Evolutionary conservation across 345 rosid genomes (phyloP), one percentile per base, ranked within the genome.

Genomic region (Acer negundo): DNA sequence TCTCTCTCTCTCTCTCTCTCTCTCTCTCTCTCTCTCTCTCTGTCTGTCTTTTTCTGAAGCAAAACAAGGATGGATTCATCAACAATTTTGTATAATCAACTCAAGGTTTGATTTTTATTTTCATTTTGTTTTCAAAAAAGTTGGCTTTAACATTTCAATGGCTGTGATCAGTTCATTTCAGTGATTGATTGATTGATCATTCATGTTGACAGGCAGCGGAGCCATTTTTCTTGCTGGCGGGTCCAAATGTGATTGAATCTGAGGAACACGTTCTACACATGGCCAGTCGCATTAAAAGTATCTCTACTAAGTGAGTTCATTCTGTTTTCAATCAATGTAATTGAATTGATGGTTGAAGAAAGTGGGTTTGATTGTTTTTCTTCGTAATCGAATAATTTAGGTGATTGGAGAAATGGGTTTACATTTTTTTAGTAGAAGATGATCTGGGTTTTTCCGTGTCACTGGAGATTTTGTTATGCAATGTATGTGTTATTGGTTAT

Each of bases 211-310:
- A 96, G 98, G 88, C 83, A 58, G 91, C 98, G 38, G 90, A 91
- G 11, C 97, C 98, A 5, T 94, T 96, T 82, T 96, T 96, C 88
- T 79, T 96, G 80, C 77, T 94, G 75, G 98, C 98, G 0, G 98
- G 98, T 66, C 98, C 95, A 76, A 94, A 92, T 90, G 99, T 94
- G 82, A 96, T 96, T 66, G 98, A 94, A 86, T 96, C 98, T 5
- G 98, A 96, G 79, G 95, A 96, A 68, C 98, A 96, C 78, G 80
- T 90, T 82, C 80, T 94, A 62, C 82, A 77, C 59, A 91, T 96
- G 97, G 98, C 98, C 64, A 86, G 81, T 44, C 89, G 87, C 80
- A 86, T 96, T 35, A 94, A 92, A 87, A 70, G 79, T 51, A 82
- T 96, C 16, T 73, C 95, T 7, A 78, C 89, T 9, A 96, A 89